These are phyloP conservation scores for Eucalyptus camaldulensis DNA, from an alignment of 345 rosid genomes.

Conservation along the genomic window DNA sequence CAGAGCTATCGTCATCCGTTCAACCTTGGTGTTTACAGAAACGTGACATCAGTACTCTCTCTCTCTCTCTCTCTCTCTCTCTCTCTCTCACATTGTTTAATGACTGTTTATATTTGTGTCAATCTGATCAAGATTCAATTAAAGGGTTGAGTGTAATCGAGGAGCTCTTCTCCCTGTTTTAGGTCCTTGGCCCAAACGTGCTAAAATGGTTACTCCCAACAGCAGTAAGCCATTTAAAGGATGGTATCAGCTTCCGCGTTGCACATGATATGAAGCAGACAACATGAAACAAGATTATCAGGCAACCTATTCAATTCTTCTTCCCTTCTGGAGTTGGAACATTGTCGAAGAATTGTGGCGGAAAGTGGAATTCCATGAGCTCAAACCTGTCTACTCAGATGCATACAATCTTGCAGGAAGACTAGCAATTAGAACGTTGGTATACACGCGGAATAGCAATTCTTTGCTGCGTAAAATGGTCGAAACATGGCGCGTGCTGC, in stretches of 20 bases:
- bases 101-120: background rate
- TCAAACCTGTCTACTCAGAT: background rate
- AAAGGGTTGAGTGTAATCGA: background rate
- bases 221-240: conserved; percentile 49
- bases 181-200: conserved; percentile 73
- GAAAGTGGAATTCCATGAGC: background rate
- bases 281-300: background rate
- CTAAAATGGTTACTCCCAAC: conserved; percentile 75
- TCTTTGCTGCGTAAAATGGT: background rate
- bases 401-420: background rate
- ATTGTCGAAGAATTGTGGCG: background rate
- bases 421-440: background rate
- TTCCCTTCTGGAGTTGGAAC: background rate
- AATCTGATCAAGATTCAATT: background rate
- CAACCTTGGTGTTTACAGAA: conserved; percentile 42
- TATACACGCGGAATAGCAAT: background rate
- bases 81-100: background rate
- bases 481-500: background rate
- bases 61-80: background rate
- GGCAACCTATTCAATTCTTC: background rate
- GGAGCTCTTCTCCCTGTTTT: conserved; percentile 3
- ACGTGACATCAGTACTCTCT: conserved; percentile 38
- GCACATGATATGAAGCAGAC: conserved; percentile 24
- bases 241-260: conserved; percentile 43
- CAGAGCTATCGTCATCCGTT: conserved; percentile 60